These are phyloP conservation scores for Clohesyomyces aquaticus DNA, from an alignment of 495 filamentous ascomycete species.

Conservation along the genomic window DNA sequence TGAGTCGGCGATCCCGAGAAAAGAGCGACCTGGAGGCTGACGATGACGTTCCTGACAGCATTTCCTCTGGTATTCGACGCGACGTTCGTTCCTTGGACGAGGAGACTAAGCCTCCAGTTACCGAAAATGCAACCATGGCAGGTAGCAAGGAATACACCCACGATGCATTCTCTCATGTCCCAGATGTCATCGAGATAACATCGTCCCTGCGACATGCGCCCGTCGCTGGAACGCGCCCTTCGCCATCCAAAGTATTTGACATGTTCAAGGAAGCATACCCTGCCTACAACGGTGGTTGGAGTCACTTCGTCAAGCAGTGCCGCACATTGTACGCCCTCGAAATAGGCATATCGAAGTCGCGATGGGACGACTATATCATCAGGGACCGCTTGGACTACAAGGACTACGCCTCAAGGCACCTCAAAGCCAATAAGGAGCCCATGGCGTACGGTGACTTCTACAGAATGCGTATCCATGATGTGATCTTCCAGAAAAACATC, in stretches of 20 bases:
- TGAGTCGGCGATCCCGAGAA: not conserved
- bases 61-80: not conserved
- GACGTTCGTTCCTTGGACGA: not conserved
- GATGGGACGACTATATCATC: slow-evolving; percentile 46
- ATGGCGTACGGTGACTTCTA: slow-evolving; percentile 37
- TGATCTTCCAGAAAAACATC: slow-evolving; percentile 29
- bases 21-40: not conserved
- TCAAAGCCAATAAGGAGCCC: slow-evolving; percentile 24
- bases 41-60: not conserved
- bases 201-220: not conserved
- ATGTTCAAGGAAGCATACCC: slow-evolving; percentile 39
- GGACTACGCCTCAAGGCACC: slow-evolving; percentile 28
- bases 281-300: slow-evolving; percentile 36
- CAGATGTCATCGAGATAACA: not conserved
- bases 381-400: slow-evolving; percentile 38
- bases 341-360: slow-evolving; percentile 36
- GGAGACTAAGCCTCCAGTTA: not conserved
- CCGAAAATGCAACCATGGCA: no score
- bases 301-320: slow-evolving; percentile 40
- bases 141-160: no score
- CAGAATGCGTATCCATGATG: slow-evolving; percentile 30
- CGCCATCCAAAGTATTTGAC: slow-evolving; percentile 26
- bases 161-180: no score
- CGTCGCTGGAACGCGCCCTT: not conserved
- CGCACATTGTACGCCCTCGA: slow-evolving; percentile 33